phyloP scores from a whole-genome alignment of 106 monocot genomes.

The Dioscorea dumetorum region DNA sequence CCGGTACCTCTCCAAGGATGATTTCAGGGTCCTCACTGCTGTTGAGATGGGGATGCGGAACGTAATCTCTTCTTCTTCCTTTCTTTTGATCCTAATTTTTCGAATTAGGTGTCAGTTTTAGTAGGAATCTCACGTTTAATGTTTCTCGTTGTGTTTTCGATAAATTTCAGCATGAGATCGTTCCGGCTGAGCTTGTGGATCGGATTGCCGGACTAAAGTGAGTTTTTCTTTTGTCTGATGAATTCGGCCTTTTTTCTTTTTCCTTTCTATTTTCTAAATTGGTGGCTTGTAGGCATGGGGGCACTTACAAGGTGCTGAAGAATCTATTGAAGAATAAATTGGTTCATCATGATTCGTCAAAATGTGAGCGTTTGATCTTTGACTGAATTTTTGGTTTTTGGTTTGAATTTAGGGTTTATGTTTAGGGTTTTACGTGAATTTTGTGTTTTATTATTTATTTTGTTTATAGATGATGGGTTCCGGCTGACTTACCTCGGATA shows the following conservation, averaged over 20 bases:
- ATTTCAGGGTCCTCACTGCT: constrained; percentile 87
- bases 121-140: not conserved
- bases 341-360: constrained; percentile 88
- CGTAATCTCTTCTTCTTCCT: constrained; percentile 20
- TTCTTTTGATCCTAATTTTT: too few species aligned
- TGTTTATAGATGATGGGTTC: constrained; percentile 81
- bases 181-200: constrained; percentile 80
- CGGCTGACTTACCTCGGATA: constrained; percentile 98
- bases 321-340: constrained; percentile 92
- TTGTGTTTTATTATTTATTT: not conserved
- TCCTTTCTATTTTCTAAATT: constrained; percentile 1
- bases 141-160: not conserved
- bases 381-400: not conserved
- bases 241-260: constrained; percentile 1
- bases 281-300: constrained; percentile 62
- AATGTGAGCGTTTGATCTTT: constrained; percentile 45
- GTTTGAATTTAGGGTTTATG: not conserved
- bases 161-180: constrained; percentile 77
- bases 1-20: constrained; percentile 82
- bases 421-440: not conserved
- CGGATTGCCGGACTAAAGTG: constrained; percentile 88
- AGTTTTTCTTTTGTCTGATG: constrained; percentile 1
- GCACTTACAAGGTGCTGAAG: constrained; percentile 89
- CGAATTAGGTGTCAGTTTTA: too few species aligned
- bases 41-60: constrained; percentile 99